Percentiles rank a stretch among this genome's conserved stretches.
Evolutionary conservation across 345 rosid species (phyloP).

Genomic region (Citrus australasica): DNA sequence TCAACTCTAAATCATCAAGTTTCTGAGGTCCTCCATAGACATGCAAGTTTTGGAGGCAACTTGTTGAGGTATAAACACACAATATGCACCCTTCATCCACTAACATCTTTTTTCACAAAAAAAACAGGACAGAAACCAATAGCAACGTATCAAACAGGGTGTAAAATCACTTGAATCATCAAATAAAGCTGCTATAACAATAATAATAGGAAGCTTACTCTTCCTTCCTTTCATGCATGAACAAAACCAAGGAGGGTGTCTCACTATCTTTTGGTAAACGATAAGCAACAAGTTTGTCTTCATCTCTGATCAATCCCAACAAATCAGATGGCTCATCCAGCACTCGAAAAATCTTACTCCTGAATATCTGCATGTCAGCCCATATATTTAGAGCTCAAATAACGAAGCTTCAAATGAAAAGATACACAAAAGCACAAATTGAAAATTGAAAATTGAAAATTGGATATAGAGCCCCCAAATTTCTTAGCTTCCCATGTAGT

Average conservation of each 20-base stretch:
- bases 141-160: too few species aligned
- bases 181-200: background rate
- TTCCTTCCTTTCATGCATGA: conserved; percentile 41
- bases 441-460: background rate
- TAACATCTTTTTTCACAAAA: background rate
- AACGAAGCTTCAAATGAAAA: background rate
- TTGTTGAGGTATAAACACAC: background rate
- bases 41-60: background rate
- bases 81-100: background rate
- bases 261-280: conserved; percentile 47
- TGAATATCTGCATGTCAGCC: conserved; percentile 41
- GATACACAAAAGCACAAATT: background rate
- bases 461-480: background rate
- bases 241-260: conserved; percentile 39
- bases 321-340: conserved; percentile 54
- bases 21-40: background rate
- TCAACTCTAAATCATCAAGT: background rate
- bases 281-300: conserved; percentile 58
- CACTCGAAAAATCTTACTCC: conserved; percentile 34
- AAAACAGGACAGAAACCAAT: background rate
- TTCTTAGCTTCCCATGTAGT: background rate
- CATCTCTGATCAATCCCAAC: conserved; percentile 62
- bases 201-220: conserved; percentile 32
- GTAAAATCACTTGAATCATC: background rate
- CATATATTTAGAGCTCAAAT: conserved; percentile 10